Evolutionary conservation across 2,329 filamentous ascomycete species (phyloP), one percentile per base, ranked within the genome.

Genomic region (Microcyclosporella mali): DNA sequence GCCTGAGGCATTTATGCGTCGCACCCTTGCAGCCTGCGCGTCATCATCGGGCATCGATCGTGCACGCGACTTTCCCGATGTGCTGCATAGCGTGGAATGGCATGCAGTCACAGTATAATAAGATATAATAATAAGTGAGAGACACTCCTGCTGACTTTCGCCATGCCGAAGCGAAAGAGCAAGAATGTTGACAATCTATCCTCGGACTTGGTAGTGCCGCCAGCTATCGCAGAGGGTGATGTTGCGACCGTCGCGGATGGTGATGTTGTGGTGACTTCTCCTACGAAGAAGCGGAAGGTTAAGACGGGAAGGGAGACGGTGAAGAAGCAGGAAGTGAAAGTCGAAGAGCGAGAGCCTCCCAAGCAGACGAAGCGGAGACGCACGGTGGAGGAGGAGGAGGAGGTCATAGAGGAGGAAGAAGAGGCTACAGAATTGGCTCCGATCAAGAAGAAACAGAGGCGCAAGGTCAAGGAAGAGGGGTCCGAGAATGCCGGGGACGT

Each of bases 111-210:
- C n/a, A n/a, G n/a, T n/a, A n/a, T n/a, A n/a, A n/a, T n/a, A n/a
- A n/a, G n/a, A n/a, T n/a, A n/a, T n/a, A n/a, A n/a, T n/a, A n/a
- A n/a, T n/a, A n/a, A n/a, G n/a, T n/a, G n/a, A n/a, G n/a, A n/a
- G n/a, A n/a, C n/a, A n/a, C n/a, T n/a, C n/a, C n/a, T n/a, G n/a
- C n/a, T n/a, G n/a, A n/a, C n/a, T n/a, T n/a, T n/a, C n/a, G 21
- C 21, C 11, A 59, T 59, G 57, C 51, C 57, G 27, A 59, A 58
- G 42, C 51, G 55, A 10, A 57, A 55, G 45, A 35, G 41, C 9
- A 41, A 30, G 9, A 39, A 37, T 28, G 43, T 42, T 6, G 31
- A 27, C 8, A 41, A 32, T 32, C 50, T 53, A 28, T 49, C 51
- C 1, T 47, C 46, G 9, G 51, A 53, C 14, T 41, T 56, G 15